Percentiles rank a stretch among this genome's conserved stretches.
phyloP scores from a whole-genome alignment of 83 land plant genomes.

The Larix sibirica region DNA sequence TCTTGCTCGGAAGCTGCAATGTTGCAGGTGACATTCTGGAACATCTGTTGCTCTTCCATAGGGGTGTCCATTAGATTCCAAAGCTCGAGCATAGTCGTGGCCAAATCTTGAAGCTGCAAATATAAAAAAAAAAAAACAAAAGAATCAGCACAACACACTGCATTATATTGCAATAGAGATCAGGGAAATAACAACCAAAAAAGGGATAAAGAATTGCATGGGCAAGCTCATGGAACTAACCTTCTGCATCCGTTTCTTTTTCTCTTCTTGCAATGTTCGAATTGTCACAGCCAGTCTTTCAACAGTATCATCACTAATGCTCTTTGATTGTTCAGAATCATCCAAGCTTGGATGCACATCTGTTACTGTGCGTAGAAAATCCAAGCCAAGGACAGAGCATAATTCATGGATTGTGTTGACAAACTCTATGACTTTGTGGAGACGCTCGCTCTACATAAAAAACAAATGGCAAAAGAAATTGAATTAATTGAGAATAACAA shows the following conservation, averaged over 20 bases:
- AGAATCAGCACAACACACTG: background rate
- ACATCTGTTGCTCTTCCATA: conserved; percentile 63
- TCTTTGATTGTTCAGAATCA: conserved; percentile 50
- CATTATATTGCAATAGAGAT: too few relatives aligned
- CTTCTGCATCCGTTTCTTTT: conserved; percentile 75
- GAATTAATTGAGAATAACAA: background rate
- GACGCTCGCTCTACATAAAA: conserved; percentile 47
- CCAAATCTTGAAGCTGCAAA: conserved; percentile 76
- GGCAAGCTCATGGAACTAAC: conserved; percentile 13
- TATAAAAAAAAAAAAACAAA: background rate
- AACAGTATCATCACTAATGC: conserved; percentile 57
- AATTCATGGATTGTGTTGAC: conserved; percentile 43
- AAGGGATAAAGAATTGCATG: background rate
- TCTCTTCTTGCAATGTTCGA: conserved; percentile 47
- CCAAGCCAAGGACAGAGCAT: conserved; percentile 69
- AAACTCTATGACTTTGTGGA: conserved; percentile 54
- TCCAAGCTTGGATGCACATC: conserved; percentile 78
- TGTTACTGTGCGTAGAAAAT: conserved; percentile 48
- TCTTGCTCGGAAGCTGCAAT: conserved; percentile 70
- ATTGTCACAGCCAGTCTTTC: conserved; percentile 38
- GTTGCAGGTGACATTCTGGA: conserved; percentile 67
- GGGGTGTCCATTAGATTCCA: conserved; percentile 93
- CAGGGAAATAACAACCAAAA: background rate
- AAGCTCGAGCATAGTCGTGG: conserved; percentile 67
- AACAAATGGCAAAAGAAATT: background rate